These are phyloP conservation scores for Cicer arietinum DNA, from an alignment of 306 rosid species.

Conservation along the genomic window DNA sequence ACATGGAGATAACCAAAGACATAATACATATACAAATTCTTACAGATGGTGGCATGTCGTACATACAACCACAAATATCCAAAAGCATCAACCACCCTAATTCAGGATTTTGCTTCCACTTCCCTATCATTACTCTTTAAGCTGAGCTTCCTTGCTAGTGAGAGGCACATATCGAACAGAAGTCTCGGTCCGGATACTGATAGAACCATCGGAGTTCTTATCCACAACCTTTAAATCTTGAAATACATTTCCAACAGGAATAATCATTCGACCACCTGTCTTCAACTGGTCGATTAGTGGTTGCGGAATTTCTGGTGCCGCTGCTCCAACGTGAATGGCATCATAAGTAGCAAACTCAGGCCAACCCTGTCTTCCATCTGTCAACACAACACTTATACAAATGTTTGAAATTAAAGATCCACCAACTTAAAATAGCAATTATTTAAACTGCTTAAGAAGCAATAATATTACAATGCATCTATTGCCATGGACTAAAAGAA, in stretches of 20 bases:
- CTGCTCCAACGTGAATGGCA: slow-evolving; percentile 98
- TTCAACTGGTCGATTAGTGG: slow-evolving; percentile 85
- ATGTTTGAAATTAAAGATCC: slow-evolving; percentile 15
- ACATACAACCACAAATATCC: background rate
- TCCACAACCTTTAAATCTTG: slow-evolving; percentile 92
- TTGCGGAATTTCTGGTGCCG: slow-evolving; percentile 86
- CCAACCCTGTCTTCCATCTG: slow-evolving; percentile 98
- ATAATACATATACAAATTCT: slow-evolving; percentile 28
- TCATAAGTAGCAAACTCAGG: slow-evolving; percentile 83
- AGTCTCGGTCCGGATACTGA: slow-evolving; percentile 65
- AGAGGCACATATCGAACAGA: slow-evolving; percentile 93
- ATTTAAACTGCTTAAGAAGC: slow-evolving; percentile 4
- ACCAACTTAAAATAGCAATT: background rate
- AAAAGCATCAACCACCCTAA: slow-evolving; percentile 21
- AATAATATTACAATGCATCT: slow-evolving; percentile 5
- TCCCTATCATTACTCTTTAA: slow-evolving; percentile 58
- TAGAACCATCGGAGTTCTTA: slow-evolving; percentile 77
- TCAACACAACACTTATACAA: slow-evolving; percentile 21
- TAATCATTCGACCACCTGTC: slow-evolving; percentile 96
- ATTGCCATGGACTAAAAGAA: slow-evolving; percentile 4
- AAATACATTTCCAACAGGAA: slow-evolving; percentile 81
- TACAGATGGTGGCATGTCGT: slow-evolving; percentile 4
- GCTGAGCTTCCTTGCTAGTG: slow-evolving; percentile 83
- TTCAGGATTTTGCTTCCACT: background rate
- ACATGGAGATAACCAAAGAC: no score